Conservation (phyloP, 257 asterid species). For the Penstemon eatonii region DNA sequence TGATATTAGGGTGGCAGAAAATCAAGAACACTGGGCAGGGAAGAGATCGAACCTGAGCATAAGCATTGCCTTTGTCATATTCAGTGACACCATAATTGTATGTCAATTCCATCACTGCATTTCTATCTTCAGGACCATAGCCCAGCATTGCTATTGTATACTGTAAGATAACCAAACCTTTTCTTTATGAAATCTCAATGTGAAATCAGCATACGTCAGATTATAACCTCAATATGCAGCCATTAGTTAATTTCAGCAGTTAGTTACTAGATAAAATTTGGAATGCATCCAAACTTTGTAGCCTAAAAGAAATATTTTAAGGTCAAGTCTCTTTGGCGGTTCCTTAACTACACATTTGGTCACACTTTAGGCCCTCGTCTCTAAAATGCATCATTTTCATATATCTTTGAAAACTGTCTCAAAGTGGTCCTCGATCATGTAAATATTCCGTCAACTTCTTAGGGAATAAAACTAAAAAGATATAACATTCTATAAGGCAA, state of each 20-base stretch:
- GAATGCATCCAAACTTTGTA: neutral
- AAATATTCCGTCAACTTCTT: too few relatives aligned
- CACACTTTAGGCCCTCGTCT: too few relatives aligned
- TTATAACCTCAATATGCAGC: neutral
- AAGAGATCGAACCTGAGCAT: constrained; percentile 54
- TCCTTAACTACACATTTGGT: too few relatives aligned
- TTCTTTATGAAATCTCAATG: neutral
- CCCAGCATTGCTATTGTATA: constrained; percentile 71
- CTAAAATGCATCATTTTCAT: too few relatives aligned
- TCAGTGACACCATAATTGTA: constrained; percentile 64
- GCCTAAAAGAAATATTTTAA: too few relatives aligned
- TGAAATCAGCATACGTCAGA: neutral
- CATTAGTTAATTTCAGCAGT: neutral
- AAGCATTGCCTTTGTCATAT: constrained; percentile 66
- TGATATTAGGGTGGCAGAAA: constrained; percentile 4
- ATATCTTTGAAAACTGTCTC: too few relatives aligned
- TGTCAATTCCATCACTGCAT: constrained; percentile 59
- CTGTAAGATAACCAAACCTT: constrained; percentile 36
- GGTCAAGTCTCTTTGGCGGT: too few relatives aligned
- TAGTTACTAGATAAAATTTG: neutral
- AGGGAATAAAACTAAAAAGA: too few relatives aligned
- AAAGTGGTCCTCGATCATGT: too few relatives aligned
- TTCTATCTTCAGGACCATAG: constrained; percentile 65
- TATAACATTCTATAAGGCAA: too few relatives aligned
- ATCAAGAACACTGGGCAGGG: constrained; percentile 15